These are phyloP conservation scores for Lolium multiflorum DNA, from an alignment of 176 grass and related monocot species.

Conservation along the genomic window DNA sequence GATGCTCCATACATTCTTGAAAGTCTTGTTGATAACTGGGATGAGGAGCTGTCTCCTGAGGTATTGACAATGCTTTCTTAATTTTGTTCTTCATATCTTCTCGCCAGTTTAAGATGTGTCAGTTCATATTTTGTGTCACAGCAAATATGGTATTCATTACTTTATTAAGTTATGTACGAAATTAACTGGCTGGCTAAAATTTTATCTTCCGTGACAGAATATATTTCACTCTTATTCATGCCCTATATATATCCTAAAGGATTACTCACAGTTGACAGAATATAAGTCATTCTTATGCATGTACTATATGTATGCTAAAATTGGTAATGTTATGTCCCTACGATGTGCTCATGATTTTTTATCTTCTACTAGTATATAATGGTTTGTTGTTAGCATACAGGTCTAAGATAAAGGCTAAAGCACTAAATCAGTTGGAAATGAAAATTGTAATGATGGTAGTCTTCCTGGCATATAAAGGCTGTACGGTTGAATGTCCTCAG, in stretches of 20 bases:
- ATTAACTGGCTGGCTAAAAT: constrained; percentile 15
- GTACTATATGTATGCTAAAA: neutral
- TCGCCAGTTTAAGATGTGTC: neutral
- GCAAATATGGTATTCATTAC: neutral
- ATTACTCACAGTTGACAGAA: neutral
- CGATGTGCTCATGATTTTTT: neutral
- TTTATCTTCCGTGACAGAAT: neutral
- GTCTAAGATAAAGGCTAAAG: constrained; percentile 27
- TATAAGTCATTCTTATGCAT: neutral
- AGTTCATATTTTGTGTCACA: neutral
- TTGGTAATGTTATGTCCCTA: neutral
- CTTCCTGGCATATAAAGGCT: neutral
- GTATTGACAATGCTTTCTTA: constrained; percentile 45
- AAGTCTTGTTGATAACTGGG: constrained; percentile 91
- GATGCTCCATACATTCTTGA: constrained; percentile 97
- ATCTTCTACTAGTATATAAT: neutral
- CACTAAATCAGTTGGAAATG: constrained; percentile 27
- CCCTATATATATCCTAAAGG: neutral
- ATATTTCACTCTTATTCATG: neutral
- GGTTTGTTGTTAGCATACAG: neutral
- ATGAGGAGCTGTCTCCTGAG: constrained; percentile 90
- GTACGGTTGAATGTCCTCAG: constrained; percentile 19
- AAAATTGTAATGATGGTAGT: constrained; percentile 1
- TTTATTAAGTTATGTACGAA: neutral
- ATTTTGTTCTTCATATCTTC: constrained; percentile 22